These are phyloP conservation scores for Xylaria sp. DNA, from an alignment of 2,329 filamentous ascomycete species.

Conservation along the genomic window DNA sequence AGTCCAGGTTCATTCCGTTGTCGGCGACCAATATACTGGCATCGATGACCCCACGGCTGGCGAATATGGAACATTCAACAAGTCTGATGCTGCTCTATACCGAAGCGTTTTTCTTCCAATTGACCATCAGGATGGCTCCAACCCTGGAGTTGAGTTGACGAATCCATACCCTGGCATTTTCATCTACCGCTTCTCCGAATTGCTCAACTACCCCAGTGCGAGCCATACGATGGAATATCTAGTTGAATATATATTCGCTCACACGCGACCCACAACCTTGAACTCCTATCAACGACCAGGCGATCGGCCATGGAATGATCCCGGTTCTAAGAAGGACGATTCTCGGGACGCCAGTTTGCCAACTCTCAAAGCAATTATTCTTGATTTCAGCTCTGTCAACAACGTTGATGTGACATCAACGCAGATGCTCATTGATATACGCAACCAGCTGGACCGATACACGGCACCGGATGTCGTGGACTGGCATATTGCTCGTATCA, in stretches of 20 bases:
- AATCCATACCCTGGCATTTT: slow-evolving; percentile 87
- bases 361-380: slow-evolving; percentile 78
- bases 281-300: slow-evolving; percentile 59
- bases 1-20: slow-evolving; percentile 77
- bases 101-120: slow-evolving; percentile 85
- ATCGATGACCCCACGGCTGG: slow-evolving; percentile 47
- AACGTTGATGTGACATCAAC: slow-evolving; percentile 90
- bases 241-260: slow-evolving; percentile 58
- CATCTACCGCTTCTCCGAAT: slow-evolving; percentile 91
- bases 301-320: slow-evolving; percentile 93
- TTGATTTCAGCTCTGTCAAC: slow-evolving; percentile 92
- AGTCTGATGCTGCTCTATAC: slow-evolving; percentile 35
- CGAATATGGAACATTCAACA: slow-evolving; percentile 52
- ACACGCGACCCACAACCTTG: slow-evolving; percentile 72
- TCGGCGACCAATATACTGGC: slow-evolving; percentile 68
- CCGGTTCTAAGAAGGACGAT: slow-evolving; percentile 57
- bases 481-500: slow-evolving; percentile 94
- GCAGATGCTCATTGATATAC: slow-evolving; percentile 87
- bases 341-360: slow-evolving; percentile 51
- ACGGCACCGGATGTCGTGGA: slow-evolving; percentile 75
- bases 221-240: slow-evolving; percentile 82
- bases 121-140: slow-evolving; percentile 82
- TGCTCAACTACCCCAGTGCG: slow-evolving; percentile 94
- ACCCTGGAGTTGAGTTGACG: slow-evolving; percentile 73
- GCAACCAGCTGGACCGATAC: slow-evolving; percentile 87